Conservation (phyloP, 768 basidiomycete genomes). For the Phaeotremella skinneri region DNA sequence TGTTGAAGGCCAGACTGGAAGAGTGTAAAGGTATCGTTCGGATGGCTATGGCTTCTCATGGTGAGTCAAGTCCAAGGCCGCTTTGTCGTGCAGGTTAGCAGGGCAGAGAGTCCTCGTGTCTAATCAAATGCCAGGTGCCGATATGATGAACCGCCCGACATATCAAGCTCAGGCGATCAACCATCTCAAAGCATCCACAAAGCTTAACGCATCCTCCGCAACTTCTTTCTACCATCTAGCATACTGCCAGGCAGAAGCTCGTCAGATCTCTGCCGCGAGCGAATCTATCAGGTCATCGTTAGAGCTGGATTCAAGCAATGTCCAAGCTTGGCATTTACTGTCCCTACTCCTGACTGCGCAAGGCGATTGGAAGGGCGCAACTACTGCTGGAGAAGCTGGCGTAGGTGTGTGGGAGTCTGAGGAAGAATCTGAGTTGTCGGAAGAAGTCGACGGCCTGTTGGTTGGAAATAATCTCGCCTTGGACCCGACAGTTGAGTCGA, state of each 20-base stretch:
- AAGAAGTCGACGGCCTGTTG: constrained; percentile 12
- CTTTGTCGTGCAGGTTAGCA: no score
- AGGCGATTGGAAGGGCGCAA: constrained; percentile 76
- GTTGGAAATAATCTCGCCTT: constrained; percentile 5
- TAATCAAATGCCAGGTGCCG: constrained; percentile 58
- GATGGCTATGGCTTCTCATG: constrained; percentile 66
- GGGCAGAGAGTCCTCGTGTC: no score
- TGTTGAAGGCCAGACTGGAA: constrained; percentile 45
- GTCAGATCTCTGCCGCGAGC: constrained; percentile 68
- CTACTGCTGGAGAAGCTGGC: constrained; percentile 74
- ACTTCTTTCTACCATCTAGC: constrained; percentile 74
- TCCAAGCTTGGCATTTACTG: constrained; percentile 87
- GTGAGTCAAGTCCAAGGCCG: constrained; percentile 54
- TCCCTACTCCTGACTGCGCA: constrained; percentile 74
- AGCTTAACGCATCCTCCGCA: constrained; percentile 43
- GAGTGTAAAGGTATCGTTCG: constrained; percentile 63
- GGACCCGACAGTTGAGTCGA: constrained; percentile 23
- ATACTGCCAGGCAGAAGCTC: constrained; percentile 65
- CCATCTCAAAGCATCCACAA: constrained; percentile 48
- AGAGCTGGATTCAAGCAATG: constrained; percentile 61
- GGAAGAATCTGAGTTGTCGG: constrained; percentile 50
- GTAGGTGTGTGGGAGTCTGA: constrained; percentile 61
- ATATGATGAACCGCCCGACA: constrained; percentile 61
- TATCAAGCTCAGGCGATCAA: constrained; percentile 64
- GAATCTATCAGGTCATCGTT: constrained; percentile 68